Percentiles rank a stretch among this genome's conserved stretches.
Evolutionary conservation across 345 rosid species (phyloP).

Genomic region (Acer negundo): DNA sequence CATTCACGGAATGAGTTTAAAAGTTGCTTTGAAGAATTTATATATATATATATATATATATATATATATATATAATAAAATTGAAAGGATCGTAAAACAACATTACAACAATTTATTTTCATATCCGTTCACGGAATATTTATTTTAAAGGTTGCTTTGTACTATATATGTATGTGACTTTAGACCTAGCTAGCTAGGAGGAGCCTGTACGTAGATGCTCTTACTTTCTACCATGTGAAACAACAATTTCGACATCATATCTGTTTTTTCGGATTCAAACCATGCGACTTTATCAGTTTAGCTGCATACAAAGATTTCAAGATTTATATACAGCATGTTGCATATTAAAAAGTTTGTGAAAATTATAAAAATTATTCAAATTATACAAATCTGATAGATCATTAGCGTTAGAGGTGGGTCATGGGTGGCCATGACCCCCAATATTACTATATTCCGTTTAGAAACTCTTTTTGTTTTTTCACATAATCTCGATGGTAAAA

Average conservation of each 20-base stretch:
- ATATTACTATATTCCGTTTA: neutral
- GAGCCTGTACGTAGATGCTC: neutral
- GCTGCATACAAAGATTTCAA: neutral
- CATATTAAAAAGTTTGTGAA: neutral
- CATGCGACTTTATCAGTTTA: neutral
- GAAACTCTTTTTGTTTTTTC: too few species aligned
- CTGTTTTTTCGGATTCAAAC: neutral
- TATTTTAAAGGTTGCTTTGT: neutral
- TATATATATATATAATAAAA: constrained; percentile 15
- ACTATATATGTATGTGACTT: neutral
- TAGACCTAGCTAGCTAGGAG: neutral
- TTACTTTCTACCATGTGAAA: constrained; percentile 5
- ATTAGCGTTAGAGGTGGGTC: too few species aligned
- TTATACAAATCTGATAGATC: neutral
- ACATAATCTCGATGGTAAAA: neutral
- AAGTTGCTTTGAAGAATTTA: constrained; percentile 4
- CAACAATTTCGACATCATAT: neutral
- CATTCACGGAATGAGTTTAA: constrained; percentile 9
- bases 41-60: too few species aligned
- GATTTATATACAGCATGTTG: neutral
- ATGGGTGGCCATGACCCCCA: neutral
- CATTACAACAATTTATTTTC: neutral
- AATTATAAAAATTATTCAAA: too few species aligned
- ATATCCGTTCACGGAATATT: neutral
- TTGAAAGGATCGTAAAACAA: constrained; percentile 6